Percentiles rank a stretch among this genome's conserved stretches.
These are phyloP conservation scores for Heritiera littoralis DNA, from an alignment of 345 rosid genomes.

Conservation along the genomic window DNA sequence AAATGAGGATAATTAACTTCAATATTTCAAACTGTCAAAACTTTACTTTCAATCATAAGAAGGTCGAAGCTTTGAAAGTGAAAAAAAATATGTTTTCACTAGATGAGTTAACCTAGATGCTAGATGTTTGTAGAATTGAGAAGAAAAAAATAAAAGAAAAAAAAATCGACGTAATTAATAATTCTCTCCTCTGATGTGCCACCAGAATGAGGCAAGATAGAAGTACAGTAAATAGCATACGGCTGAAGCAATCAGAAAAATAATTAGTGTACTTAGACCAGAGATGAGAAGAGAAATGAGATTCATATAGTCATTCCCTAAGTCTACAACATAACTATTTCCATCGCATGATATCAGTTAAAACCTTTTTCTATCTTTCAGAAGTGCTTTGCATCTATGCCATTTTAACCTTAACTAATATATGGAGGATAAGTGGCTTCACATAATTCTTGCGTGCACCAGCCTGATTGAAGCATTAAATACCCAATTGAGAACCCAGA, in stretches of 20 bases:
- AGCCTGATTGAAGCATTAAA: neutral
- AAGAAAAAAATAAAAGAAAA: neutral
- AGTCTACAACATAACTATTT: neutral
- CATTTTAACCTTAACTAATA: neutral
- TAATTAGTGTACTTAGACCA: neutral
- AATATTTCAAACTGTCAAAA: neutral
- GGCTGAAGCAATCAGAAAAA: neutral
- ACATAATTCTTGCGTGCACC: neutral
- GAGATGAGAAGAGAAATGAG: neutral
- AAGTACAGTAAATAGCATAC: neutral
- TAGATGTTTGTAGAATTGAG: neutral
- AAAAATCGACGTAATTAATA: neutral
- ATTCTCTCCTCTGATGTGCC: neutral
- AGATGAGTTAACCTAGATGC: neutral
- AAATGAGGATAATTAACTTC: neutral
- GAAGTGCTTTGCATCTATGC: neutral
- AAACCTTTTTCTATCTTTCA: neutral
- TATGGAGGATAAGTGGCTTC: neutral
- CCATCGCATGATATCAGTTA: neutral
- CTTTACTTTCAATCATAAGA: conserved; percentile 3
- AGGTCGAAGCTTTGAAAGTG: neutral
- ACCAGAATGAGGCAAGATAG: neutral
- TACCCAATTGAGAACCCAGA: neutral
- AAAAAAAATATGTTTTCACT: neutral
- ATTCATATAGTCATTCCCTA: neutral